phyloP scores from a whole-genome alignment of 1,139 yeast species.

The Pichiaceae sp. region DNA sequence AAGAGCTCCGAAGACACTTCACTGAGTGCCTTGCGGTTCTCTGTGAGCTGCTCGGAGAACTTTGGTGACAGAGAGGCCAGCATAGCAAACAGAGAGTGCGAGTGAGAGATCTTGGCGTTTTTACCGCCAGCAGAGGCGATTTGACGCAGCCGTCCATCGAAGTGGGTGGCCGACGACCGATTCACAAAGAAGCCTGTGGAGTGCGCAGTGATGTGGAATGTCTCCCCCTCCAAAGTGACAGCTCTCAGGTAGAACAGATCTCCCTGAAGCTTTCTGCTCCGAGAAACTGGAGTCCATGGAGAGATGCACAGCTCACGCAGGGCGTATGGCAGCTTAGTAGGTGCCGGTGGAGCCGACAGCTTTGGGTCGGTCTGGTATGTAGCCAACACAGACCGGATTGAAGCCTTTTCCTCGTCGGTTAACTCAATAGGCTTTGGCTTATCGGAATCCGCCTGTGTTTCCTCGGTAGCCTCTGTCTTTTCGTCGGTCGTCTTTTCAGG shows the following conservation, averaged over 20 bases:
- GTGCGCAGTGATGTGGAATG: constrained; percentile 68
- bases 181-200: constrained; percentile 73
- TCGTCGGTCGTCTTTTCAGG: constrained; percentile 3
- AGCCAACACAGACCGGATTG: constrained; percentile 3
- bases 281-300: constrained; percentile 74
- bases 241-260: constrained; percentile 71
- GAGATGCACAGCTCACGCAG: constrained; percentile 57
- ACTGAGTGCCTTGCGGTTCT: constrained; percentile 33
- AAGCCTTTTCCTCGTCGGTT: constrained; percentile 24
- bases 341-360: constrained; percentile 6
- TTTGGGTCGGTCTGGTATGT: constrained; percentile 17
- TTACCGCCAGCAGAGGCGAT: constrained; percentile 12
- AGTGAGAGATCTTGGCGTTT: constrained; percentile 30
- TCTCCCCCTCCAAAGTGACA: constrained; percentile 76
- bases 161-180: constrained; percentile 55
- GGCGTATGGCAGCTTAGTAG: constrained; percentile 25
- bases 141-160: constrained; percentile 54
- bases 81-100: constrained; percentile 45
- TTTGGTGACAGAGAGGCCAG: constrained; percentile 48
- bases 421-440: constrained; percentile 7
- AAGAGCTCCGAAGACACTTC: constrained; percentile 46
- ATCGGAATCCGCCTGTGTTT: constrained; percentile 10
- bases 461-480: not conserved
- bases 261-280: constrained; percentile 50
- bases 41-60: constrained; percentile 28